These are phyloP conservation scores for Polyplosphaeria fusca DNA, from an alignment of 495 filamentous ascomycete genomes.

Conservation along the genomic window DNA sequence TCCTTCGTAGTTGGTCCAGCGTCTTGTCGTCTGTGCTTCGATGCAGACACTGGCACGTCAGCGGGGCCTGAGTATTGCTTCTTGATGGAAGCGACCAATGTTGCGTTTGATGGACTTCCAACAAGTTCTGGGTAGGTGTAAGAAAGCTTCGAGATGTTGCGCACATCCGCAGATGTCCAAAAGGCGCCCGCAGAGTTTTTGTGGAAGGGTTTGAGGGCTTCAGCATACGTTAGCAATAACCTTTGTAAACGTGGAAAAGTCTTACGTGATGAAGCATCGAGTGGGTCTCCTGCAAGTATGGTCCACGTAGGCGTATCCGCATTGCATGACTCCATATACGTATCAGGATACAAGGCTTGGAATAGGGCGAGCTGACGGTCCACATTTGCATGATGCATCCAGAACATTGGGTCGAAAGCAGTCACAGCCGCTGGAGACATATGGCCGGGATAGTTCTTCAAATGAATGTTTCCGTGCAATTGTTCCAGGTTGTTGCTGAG, in stretches of 20 bases:
- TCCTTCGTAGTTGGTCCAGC: background rate
- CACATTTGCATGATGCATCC: slow-evolving; percentile 61
- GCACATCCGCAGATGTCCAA: slow-evolving; percentile 40
- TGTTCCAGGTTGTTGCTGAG: slow-evolving; percentile 59
- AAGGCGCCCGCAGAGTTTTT: slow-evolving; percentile 36
- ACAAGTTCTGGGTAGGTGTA: slow-evolving; percentile 61
- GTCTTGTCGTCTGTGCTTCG: slow-evolving; percentile 36
- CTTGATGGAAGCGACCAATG: slow-evolving; percentile 9
- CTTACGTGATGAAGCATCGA: slow-evolving; percentile 38
- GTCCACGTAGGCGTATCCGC: slow-evolving; percentile 54
- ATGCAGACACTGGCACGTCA: slow-evolving; percentile 21
- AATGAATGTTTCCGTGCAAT: slow-evolving; percentile 62
- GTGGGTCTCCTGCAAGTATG: slow-evolving; percentile 43
- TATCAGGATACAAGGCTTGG: slow-evolving; percentile 62
- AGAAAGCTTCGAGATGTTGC: slow-evolving; percentile 43
- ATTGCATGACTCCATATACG: slow-evolving; percentile 51
- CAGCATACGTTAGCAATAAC: background rate
- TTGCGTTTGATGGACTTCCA: slow-evolving; percentile 14
- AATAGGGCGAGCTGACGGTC: slow-evolving; percentile 69
- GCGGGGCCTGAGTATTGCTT: slow-evolving; percentile 9
- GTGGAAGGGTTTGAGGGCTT: slow-evolving; percentile 47
- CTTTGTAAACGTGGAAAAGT: background rate
- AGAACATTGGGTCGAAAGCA: slow-evolving; percentile 72
- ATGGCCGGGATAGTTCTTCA: slow-evolving; percentile 53
- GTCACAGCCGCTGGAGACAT: slow-evolving; percentile 64